Evolutionary conservation across 208 protist genomes (phyloP), one percentile per base, ranked within the genome.

Genomic region (Trypanosomatidae sp.): DNA sequence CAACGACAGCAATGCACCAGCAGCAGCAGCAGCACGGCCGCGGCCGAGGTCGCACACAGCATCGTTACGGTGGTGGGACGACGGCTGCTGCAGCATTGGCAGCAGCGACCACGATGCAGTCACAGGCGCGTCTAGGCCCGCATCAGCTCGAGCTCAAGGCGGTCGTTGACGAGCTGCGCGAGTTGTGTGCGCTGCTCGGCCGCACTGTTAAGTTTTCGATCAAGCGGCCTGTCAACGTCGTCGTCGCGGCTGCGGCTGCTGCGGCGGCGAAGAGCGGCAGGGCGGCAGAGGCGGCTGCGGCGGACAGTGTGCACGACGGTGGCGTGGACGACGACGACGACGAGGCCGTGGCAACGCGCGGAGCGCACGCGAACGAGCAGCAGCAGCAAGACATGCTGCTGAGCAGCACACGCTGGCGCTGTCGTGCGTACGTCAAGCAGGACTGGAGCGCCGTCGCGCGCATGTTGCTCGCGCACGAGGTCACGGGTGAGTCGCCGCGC

Each of bases 121-220:
- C 16, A 42, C 10, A 42, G 20, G 20, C 10, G 19, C 1, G 35
- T 7, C 62, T 78, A 4, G 69, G 66, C 21, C 76, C 71, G 21
- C 66, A 74, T n/a, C 72, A 90, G 53, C 42, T 71, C 20, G 82
- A 85, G 41, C 48, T 87, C 33, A 82, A 81, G 47, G 65, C 71
- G 5, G 67, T 86, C 21, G 43, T 89, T 33, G 66, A 77, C 26
- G 76, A 88, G 52, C 58, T 93, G 26, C 66, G 77, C 3, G 56
- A 81, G 33, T 49, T 83, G 19, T 89, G 84, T 62, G 40, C 67
- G 7, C 59, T 76, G 43, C 87, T 93, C 47, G 74, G 66, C 40
- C 76, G 76, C 15, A 64, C 49, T 3, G 24, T 93, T 13, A 87
- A 87, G 42, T 88, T 93, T 48, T 77, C 79, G 25, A 74, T 93